These are phyloP conservation scores for Candida boidinii DNA, from an alignment of 805 yeast species.

Conservation along the genomic window DNA sequence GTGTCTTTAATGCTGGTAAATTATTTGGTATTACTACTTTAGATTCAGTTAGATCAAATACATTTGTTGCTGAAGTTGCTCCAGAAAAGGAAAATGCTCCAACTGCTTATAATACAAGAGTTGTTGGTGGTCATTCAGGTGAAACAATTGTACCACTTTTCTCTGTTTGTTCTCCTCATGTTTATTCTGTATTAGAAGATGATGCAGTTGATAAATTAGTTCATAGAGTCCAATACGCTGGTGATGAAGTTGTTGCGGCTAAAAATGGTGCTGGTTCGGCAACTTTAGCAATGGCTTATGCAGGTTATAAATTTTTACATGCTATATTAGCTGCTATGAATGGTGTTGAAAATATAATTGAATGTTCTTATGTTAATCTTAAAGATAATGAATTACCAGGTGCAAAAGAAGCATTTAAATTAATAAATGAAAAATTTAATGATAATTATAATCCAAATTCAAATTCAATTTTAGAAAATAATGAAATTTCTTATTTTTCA, in stretches of 20 bases:
- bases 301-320: constrained; percentile 69
- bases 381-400: constrained; percentile 40
- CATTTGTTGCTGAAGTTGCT: constrained; percentile 56
- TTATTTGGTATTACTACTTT: constrained; percentile 86
- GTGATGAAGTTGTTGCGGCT: constrained; percentile 92
- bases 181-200: constrained; percentile 20
- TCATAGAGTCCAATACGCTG: constrained; percentile 91
- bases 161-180: constrained; percentile 31
- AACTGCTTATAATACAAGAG: constrained; percentile 56
- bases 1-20: constrained; percentile 61
- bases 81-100: constrained; percentile 27
- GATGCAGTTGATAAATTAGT: constrained; percentile 46
- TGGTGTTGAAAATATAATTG: constrained; percentile 56
- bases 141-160: constrained; percentile 87
- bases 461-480: too few species aligned
- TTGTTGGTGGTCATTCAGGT: constrained; percentile 93
- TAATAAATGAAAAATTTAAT: constrained; percentile 26
- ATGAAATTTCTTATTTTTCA: constrained; percentile 40
- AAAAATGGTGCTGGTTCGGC: constrained; percentile 94
- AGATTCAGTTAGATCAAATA: constrained; percentile 82
- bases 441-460: too few species aligned
- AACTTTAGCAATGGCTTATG: constrained; percentile 88
- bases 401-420: constrained; percentile 39
- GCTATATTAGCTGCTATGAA: constrained; percentile 56
- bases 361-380: constrained; percentile 54